Base-by-base conservation (phyloP, 2,329 filamentous ascomycete species). In the Didymella glomerata region DNA sequence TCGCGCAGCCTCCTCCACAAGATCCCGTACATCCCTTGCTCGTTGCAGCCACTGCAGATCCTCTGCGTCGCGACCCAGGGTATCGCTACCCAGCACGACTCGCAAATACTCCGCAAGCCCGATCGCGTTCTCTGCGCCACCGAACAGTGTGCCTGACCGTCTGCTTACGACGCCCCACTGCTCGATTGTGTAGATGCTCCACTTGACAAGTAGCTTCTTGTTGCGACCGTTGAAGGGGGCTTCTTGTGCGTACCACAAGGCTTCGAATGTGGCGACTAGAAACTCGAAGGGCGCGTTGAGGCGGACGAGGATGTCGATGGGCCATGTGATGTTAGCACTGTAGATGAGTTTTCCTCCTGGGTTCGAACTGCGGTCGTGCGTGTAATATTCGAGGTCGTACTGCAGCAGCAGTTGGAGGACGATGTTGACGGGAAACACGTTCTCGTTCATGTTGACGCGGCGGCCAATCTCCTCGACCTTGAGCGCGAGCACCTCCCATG, bases 401-500 rank as follows among this genome's bases (percentile, higher is more conserved):
- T 76, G 70, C 18, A 77, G 66, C 9, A 77, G 65, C 8, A 76
- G 59, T 40, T 76, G 74, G 27, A 77, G 65, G 24, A 75, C 63
- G 38, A 76, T 73, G 54, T 76, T 78, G n/a, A 86, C 77, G 3
- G 84, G 84, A 74, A 87, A 87, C 14, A 83, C 79, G 27, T 82
- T 68, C 50, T 86, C 84, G 40, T 84, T 85, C 65, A 84, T 80
- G 54, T 82, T 80, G 24, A 88, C 79, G 22, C 85, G 82, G 53
- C 79, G 80, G 18, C 85, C 86, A 18, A 89, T 78, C 38, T 80
- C 80, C 61, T 85, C 83, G n/a, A 88, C 80, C 59, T 83, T 83
- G 49, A 85, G 80, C 4, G 88, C 84, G 4, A 95, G 84, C 2
- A 84, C 83, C 75, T 94, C 91, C 77, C 90, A 94, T 0, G 90